These are phyloP conservation scores for Inga leiocalycina DNA, from an alignment of 306 rosid genomes.

Conservation along the genomic window DNA sequence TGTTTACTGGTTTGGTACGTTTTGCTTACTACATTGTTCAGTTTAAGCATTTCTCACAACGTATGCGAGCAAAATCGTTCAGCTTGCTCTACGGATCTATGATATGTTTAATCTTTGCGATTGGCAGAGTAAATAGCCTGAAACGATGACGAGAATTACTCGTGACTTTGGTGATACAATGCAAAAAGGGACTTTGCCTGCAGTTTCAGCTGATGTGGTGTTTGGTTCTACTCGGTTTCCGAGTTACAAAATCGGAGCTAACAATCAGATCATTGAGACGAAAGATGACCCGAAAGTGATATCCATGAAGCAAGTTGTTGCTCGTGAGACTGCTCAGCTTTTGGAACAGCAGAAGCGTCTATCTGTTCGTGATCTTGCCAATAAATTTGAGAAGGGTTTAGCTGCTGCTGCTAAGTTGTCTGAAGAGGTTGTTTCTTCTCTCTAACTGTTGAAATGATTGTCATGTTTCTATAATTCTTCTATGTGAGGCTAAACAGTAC, in stretches of 20 bases:
- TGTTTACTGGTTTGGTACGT: neutral
- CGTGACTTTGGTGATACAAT: constrained; percentile 76
- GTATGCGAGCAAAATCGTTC: neutral
- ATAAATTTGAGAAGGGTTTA: constrained; percentile 90
- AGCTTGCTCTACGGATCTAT: neutral
- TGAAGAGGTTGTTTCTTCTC: constrained; percentile 65
- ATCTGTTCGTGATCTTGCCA: constrained; percentile 87
- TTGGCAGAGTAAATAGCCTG: constrained; percentile 43
- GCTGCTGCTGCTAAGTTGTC: constrained; percentile 98
- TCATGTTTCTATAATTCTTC: neutral
- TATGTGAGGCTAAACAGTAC: neutral
- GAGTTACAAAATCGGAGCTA: constrained; percentile 73
- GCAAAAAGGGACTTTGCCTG: constrained; percentile 64
- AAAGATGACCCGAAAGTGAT: constrained; percentile 67
- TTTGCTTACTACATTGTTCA: constrained; percentile 25
- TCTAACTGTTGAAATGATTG: neutral
- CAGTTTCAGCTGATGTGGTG: constrained; percentile 77
- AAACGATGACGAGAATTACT: constrained; percentile 74
- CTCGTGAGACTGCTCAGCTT: constrained; percentile 86
- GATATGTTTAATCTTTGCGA: constrained; percentile 26
- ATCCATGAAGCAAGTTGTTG: constrained; percentile 91
- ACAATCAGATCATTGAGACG: constrained; percentile 76
- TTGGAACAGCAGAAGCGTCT: constrained; percentile 93
- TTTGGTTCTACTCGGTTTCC: constrained; percentile 87
- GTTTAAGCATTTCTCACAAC: constrained; percentile 19